Evolutionary conservation across 257 asterid genomes (phyloP).

Genomic region (Fraxinus quadrangulata): DNA sequence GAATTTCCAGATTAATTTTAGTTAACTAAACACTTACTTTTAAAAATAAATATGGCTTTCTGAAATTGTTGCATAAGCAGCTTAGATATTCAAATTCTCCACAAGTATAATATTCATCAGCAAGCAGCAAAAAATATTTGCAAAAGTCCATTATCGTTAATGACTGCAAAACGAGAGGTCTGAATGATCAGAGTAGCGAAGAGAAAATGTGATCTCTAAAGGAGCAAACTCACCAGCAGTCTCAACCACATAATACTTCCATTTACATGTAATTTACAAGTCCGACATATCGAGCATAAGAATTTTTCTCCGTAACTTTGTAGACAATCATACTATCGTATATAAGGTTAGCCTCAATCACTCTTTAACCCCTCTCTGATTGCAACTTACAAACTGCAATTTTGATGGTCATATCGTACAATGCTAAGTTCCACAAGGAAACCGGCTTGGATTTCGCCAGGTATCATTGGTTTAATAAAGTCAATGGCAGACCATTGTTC

Average conservation of each 20-base stretch:
- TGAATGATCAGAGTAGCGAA: not conserved
- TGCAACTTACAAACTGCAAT: not conserved
- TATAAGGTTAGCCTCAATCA: not conserved
- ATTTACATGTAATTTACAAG: not conserved
- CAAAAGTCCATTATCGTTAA: slow-evolving; percentile 1
- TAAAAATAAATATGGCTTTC: slow-evolving; percentile 10
- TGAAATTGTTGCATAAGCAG: slow-evolving; percentile 20
- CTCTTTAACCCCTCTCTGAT: not conserved
- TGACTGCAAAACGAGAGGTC: slow-evolving; percentile 1
- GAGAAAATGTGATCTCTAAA: not conserved
- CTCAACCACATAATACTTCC: not conserved
- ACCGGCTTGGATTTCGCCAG: not conserved
- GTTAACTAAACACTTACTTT: slow-evolving; percentile 34
- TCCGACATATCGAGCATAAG: not conserved
- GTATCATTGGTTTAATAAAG: not conserved
- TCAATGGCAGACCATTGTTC: not conserved
- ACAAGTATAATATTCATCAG: slow-evolving; percentile 14
- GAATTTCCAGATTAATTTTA: slow-evolving; percentile 55
- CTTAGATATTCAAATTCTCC: slow-evolving; percentile 1
- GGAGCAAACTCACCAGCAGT: not conserved
- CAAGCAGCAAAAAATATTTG: slow-evolving; percentile 8
- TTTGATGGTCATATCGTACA: not conserved
- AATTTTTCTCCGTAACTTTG: not conserved
- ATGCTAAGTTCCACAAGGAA: not conserved
- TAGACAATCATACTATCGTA: not conserved